Conservation (phyloP, 345 rosid species). For the Gossypium raimondii region DNA sequence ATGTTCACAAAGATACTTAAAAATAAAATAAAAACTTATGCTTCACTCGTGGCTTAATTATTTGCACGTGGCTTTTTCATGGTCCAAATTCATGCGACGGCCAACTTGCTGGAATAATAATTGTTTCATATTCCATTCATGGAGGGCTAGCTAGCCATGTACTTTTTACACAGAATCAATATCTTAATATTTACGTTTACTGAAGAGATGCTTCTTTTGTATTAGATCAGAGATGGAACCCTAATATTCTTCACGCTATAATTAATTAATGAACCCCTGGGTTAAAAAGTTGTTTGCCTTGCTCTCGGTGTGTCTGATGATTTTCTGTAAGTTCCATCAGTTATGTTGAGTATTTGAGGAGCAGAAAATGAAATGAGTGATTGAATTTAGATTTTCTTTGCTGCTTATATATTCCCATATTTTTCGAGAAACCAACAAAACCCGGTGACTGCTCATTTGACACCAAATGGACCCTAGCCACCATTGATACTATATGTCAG, state of each 20-base stretch:
- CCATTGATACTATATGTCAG: not conserved
- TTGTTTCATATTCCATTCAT: not conserved
- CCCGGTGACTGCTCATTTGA: constrained; percentile 18
- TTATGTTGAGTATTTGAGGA: constrained; percentile 8
- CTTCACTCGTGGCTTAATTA: constrained; percentile 11
- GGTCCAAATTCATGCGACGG: constrained; percentile 9
- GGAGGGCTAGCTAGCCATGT: constrained; percentile 5
- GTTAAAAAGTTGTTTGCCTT: not conserved
- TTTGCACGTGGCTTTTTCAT: constrained; percentile 15
- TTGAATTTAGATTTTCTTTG: not conserved
- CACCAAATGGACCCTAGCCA: constrained; percentile 11
- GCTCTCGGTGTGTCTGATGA: not conserved
- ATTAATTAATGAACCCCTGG: not conserved
- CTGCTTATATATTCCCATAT: not conserved
- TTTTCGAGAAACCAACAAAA: constrained; percentile 10
- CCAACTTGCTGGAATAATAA: constrained; percentile 11
- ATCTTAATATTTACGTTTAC: not conserved
- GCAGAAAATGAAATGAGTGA: constrained; percentile 11
- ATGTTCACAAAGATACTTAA: not conserved
- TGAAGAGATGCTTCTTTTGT: not conserved
- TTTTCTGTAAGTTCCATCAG: constrained; percentile 6
- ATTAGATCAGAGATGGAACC: not conserved
- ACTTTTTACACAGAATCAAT: not conserved
- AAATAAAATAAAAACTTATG: not conserved
- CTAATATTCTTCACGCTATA: not conserved